Base-by-base conservation (phyloP, 768 basidiomycete species). In the Leccinum longicurvipes region DNA sequence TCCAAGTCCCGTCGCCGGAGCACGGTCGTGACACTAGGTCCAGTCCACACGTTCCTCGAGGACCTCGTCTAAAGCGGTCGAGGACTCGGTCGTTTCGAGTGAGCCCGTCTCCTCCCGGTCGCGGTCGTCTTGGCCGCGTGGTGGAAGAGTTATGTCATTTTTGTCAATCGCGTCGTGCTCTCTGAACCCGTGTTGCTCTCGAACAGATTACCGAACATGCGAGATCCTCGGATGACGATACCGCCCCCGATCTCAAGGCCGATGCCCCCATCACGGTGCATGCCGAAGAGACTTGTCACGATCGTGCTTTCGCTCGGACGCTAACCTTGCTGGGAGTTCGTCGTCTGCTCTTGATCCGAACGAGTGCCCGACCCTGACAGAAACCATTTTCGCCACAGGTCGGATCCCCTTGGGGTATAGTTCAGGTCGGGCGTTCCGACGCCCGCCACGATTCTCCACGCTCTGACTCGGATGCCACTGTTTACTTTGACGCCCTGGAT, bases 401-500 rank as follows among this genome's bases (percentile, higher is more conserved):
- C 45, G 51, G 55, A 39, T 44, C 51, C 42, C 47, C 32, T 42
- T 27, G 44, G 14, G 10, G 27, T 39, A 39, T n/a, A 39, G 36
- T 39, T 39, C 25, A 50, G 25, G 27, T 32, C 25, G 21, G 6
- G 10, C 56, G 54, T 54, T 58, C 21, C 41, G 53, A 55, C 23
- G 32, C 53, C 3, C 15, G 17, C 17, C 29, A 42, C 2, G 55
- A 50, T 45, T 59, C 53, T 23, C 48, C 58, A 4, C 23, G 15
- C 19, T 66, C 68, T 1, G 48, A 54, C 19, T 66, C 68, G 1
- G 48, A 54, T 14, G 50, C 41, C 25, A 69, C 67, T 0, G 29
- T 69, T n/a, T 67, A 69, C 53, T 69, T 65, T 53, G 60, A 64
- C 24, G 60, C 64, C 19, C 6, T 69, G 29, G 67, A 67, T 12